Conservation (phyloP, 768 basidiomycete genomes). For the Ephemerocybe angulata region DNA sequence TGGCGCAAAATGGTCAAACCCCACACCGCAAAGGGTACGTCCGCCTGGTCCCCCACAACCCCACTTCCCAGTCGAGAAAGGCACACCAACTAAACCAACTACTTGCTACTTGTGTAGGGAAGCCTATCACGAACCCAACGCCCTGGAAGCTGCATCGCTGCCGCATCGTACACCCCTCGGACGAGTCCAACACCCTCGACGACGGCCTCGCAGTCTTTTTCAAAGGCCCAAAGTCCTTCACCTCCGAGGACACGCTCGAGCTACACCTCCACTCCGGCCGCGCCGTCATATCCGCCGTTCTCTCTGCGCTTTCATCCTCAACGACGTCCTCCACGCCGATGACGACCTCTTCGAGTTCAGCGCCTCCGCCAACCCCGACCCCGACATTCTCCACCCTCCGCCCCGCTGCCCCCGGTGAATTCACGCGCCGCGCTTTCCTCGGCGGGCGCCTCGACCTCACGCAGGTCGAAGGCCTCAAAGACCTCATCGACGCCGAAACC, state of each 20-base stretch:
- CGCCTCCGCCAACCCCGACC: too few relatives aligned
- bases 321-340: too few relatives aligned
- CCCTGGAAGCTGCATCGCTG: constrained; percentile 74
- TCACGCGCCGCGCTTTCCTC: constrained; percentile 79
- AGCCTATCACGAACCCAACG: constrained; percentile 33
- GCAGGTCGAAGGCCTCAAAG: constrained; percentile 84
- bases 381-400: constrained; percentile 61
- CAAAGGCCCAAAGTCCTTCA: constrained; percentile 75
- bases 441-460: constrained; percentile 82
- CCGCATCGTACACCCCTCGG: constrained; percentile 59
- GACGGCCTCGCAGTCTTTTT: constrained; percentile 83
- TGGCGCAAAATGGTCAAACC: constrained; percentile 58
- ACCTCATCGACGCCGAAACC: constrained; percentile 87
- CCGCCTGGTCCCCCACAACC: not conserved
- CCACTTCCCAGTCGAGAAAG: not conserved
- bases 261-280: constrained; percentile 85
- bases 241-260: constrained; percentile 78
- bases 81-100: constrained; percentile 2
- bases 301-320: constrained; percentile 61
- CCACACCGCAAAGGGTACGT: constrained; percentile 4
- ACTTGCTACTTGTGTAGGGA: too few relatives aligned
- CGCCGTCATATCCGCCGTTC: constrained; percentile 70
- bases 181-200: constrained; percentile 63
- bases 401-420: constrained; percentile 84
- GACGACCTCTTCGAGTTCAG: too few relatives aligned